Base-by-base conservation (phyloP, 2,329 filamentous ascomycete species). In the Aspergillus uvarum region DNA sequence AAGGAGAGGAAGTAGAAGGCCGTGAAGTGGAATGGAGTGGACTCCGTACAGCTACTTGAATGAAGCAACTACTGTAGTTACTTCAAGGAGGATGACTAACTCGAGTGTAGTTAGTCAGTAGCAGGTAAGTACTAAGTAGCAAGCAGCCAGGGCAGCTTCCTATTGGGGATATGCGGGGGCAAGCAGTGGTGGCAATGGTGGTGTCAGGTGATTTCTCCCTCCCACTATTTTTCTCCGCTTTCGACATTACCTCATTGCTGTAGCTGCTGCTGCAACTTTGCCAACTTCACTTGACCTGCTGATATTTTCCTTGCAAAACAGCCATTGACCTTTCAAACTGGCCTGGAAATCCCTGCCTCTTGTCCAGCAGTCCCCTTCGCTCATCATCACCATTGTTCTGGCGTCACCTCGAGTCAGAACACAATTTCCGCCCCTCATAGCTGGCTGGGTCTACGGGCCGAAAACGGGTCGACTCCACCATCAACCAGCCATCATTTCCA, bases 401-500 rank as follows among this genome's bases (percentile, higher is more conserved):
- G 22, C 16, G 16, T n/a, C 38, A 42, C 16, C 4, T 7, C 38
- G 38, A 44, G 14, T 44, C 8, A 38, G 35, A 44, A 22, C 44
- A 54, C 38, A 42, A 44, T 48, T 26, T 47, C 42, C 24, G 52
- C 38, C 52, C 52, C 22, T 32, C 53, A 44, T 22, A 21, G 32
- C 44, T 55, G 44, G 47, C 44, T 55, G 53, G 47, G 38, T 55
- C 53, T 19, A 55, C 53, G 53, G 53, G 53, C 53, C 53, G 53
- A 48, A 29, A 55, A 47, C 53, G 53, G 53, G 53, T 55, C 53
- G 53, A 55, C 53, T 55, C 53, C 53, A 55, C 53, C 42, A 26
- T 44, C 42, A 48, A 55, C 53, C 53, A 55, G 53, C 47, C 53
- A 55, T 55, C 42, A 47, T 19, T 19, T 6, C 42, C 53, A 47